These are phyloP conservation scores for Yamadazyma dushanensis DNA, from an alignment of 1,139 yeast genomes.

Conservation along the genomic window DNA sequence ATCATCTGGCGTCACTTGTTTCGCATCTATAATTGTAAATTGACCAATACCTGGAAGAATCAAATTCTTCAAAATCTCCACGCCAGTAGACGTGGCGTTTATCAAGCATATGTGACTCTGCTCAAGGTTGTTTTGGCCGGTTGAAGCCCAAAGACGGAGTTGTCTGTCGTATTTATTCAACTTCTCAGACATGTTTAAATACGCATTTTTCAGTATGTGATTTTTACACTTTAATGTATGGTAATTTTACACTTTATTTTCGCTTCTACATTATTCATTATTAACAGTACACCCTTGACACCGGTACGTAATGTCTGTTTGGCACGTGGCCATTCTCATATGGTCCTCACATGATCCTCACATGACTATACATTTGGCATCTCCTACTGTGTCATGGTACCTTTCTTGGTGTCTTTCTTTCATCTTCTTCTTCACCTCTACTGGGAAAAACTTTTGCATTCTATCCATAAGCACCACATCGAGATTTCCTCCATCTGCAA, in stretches of 20 bases:
- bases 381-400: constrained; percentile 29
- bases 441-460: constrained; percentile 63
- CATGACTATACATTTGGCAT: constrained; percentile 30
- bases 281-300: too few species aligned
- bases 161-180: constrained; percentile 77
- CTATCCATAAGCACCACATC: constrained; percentile 54
- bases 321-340: too few species aligned
- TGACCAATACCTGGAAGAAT: constrained; percentile 79
- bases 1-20: constrained; percentile 41
- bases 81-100: constrained; percentile 58
- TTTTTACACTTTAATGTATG: too few species aligned
- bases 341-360: too few species aligned
- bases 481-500: constrained; percentile 61
- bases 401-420: constrained; percentile 58
- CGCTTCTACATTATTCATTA: too few species aligned
- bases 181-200: constrained; percentile 28
- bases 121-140: constrained; percentile 70
- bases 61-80: constrained; percentile 76
- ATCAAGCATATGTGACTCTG: constrained; percentile 61
- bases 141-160: constrained; percentile 78
- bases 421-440: constrained; percentile 63
- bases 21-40: constrained; percentile 58
- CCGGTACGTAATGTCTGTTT: too few species aligned
- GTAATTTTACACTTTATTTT: too few species aligned
- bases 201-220: too few species aligned